Conservation (phyloP, 192 early-diverging fungal genomes). For the Piromyces sp. region DNA sequence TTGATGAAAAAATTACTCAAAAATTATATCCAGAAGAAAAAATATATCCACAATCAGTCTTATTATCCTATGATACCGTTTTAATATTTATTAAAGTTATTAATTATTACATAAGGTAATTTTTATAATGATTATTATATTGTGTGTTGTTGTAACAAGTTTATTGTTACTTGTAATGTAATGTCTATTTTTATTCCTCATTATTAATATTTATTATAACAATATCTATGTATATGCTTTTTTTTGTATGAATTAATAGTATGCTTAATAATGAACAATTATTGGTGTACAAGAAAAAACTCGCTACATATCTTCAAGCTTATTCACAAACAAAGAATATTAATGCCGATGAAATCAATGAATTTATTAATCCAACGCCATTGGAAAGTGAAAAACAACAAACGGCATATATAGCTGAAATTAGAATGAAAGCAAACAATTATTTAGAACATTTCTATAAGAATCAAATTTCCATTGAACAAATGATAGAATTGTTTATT, state of each 20-base stretch:
- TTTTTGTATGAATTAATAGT: background rate
- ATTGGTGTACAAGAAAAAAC: background rate
- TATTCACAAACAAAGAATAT: background rate
- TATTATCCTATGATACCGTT: slow-evolving; percentile 47
- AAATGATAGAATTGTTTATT: background rate
- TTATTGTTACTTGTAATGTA: no score
- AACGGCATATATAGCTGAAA: background rate
- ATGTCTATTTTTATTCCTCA: no score
- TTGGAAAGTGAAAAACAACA: background rate
- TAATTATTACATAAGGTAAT: slow-evolving; percentile 12
- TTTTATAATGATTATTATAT: slow-evolving; percentile 1
- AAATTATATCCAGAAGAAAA: slow-evolving; percentile 24
- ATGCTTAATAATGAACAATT: background rate
- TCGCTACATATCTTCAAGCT: background rate
- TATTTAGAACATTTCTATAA: background rate
- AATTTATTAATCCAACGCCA: background rate
- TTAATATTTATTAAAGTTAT: slow-evolving; percentile 50
- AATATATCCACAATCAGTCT: slow-evolving; percentile 13
- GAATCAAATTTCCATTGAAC: background rate
- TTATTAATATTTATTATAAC: background rate
- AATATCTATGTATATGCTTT: no score
- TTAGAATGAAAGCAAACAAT: background rate
- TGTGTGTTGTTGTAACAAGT: no score
- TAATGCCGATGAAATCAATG: background rate
- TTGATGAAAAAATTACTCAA: slow-evolving; percentile 39